phyloP scores from a whole-genome alignment of 495 filamentous ascomycete genomes.

The Tuber indicum region DNA sequence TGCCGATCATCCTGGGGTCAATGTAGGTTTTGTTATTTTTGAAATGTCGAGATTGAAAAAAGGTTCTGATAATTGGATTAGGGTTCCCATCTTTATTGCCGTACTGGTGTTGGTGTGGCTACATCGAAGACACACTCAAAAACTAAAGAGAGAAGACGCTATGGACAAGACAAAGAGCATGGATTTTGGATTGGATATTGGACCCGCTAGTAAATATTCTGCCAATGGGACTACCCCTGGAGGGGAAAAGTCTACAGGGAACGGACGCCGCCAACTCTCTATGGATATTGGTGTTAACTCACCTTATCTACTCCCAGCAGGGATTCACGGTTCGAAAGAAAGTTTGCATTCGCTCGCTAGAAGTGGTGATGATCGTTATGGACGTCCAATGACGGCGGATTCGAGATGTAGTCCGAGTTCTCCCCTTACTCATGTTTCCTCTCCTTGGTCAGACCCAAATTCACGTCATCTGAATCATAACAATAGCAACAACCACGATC shows the following conservation, averaged over 20 bases:
- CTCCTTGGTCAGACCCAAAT: slow-evolving; percentile 48
- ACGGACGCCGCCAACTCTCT: slow-evolving; percentile 65
- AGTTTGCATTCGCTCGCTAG: slow-evolving; percentile 73
- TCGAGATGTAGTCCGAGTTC: slow-evolving; percentile 51
- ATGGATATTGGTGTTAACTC: slow-evolving; percentile 73
- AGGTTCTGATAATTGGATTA: slow-evolving; percentile 10
- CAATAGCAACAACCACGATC: slow-evolving; percentile 54
- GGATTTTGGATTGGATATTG: slow-evolving; percentile 74
- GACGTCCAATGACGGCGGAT: slow-evolving; percentile 51
- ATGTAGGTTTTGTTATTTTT: slow-evolving; percentile 56
- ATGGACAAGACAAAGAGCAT: slow-evolving; percentile 86
- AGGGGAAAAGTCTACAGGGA: slow-evolving; percentile 47
- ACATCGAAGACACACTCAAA: slow-evolving; percentile 68
- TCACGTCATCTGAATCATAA: slow-evolving; percentile 56
- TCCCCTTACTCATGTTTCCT: slow-evolving; percentile 46
- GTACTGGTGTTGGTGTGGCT: slow-evolving; percentile 64
- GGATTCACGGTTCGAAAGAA: slow-evolving; percentile 67
- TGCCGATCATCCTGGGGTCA: slow-evolving; percentile 74
- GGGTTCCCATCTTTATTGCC: slow-evolving; percentile 68
- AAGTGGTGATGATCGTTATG: slow-evolving; percentile 74
- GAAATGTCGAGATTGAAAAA: not conserved
- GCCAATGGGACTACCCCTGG: slow-evolving; percentile 28
- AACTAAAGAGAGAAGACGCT: slow-evolving; percentile 67
- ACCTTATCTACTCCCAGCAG: slow-evolving; percentile 85
- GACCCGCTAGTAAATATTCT: slow-evolving; percentile 37